Base-by-base conservation (phyloP, 768 basidiomycete species). In the Pholiota molesta region DNA sequence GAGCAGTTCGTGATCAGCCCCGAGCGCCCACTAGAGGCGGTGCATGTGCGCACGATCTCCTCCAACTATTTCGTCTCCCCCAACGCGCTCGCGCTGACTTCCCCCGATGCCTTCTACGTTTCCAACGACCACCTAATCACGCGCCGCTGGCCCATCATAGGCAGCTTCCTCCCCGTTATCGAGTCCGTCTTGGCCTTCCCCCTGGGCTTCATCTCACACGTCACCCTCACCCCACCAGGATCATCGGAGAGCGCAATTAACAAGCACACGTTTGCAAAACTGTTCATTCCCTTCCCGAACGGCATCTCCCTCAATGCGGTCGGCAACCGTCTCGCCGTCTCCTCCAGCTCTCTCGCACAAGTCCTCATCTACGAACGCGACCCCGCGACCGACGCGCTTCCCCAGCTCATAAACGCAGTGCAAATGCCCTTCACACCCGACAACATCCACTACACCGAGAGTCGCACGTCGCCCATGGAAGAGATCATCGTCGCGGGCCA, bases 81-180 rank as follows among this genome's bases (percentile, higher is more conserved):
- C 28, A 92, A 92, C 69, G 77, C 86, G 3, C 70, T 92, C 61
- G 85, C 89, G 17, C 72, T 89, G 33, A 87, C 89, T 9, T 83
- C 87, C 45, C 83, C 86, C 1, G 80, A 83, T 60, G 83, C 87
- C 0, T 91, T 92, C 71, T 91, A 87, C 67, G 81, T 92, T 53
- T 83, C 83, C 44, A 89, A 92, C 68, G 91, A 92, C 70, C 91
- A 92, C 67, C 73, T 83, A 37, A 70, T 90, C 68, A 90, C 88
- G 2, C 81, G 87, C 8, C 85, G 90, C 14, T 74, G 86, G 19
- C 85, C 86, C 0, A 68, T 73, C 10, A 40, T 88, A n/a, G 85
- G 86, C 9, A 73, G 74, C 44, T 59, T 86, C 26, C 66, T 86
- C 0, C 84, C 89, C 2, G 6, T 86, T 37, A 45, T 82, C 57